phyloP scores from a whole-genome alignment of 306 rosid genomes.

The Nissolia schottii region DNA sequence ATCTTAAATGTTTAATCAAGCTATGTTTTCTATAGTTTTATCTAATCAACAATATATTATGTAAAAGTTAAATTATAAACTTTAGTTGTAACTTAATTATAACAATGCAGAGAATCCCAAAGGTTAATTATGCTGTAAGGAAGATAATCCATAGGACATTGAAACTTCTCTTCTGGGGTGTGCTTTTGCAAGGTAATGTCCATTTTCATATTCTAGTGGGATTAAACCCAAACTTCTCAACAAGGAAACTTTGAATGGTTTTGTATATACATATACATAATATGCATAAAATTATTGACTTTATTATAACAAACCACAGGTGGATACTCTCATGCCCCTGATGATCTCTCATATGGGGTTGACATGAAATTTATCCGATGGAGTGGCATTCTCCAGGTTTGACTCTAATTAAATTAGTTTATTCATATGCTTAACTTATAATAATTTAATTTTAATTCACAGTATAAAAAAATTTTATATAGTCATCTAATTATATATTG shows the following conservation, averaged over 20 bases:
- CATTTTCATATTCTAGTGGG: neutral
- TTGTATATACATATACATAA: neutral
- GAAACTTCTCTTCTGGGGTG: constrained; percentile 73
- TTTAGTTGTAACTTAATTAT: neutral
- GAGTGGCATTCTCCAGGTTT: constrained; percentile 80
- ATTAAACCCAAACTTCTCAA: too few relatives aligned
- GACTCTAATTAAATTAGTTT: neutral
- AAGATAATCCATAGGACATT: constrained; percentile 51
- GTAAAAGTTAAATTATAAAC: neutral
- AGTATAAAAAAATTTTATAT: too few relatives aligned
- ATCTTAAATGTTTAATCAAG: neutral
- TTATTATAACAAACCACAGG: constrained; percentile 23
- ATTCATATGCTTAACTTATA: neutral
- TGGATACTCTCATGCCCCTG: constrained; percentile 75
- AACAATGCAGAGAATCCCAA: constrained; percentile 40
- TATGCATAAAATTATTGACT: neutral
- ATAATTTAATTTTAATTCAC: too few relatives aligned
- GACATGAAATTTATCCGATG: constrained; percentile 60
- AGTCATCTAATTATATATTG: too few relatives aligned
- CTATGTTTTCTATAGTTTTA: neutral
- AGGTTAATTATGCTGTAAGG: constrained; percentile 31
- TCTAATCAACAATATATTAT: neutral
- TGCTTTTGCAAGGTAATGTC: constrained; percentile 64
- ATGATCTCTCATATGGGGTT: constrained; percentile 51
- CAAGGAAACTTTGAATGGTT: neutral